These are phyloP conservation scores for Cercospora nicotianae DNA, from an alignment of 2,329 filamentous ascomycete genomes.

Conservation along the genomic window DNA sequence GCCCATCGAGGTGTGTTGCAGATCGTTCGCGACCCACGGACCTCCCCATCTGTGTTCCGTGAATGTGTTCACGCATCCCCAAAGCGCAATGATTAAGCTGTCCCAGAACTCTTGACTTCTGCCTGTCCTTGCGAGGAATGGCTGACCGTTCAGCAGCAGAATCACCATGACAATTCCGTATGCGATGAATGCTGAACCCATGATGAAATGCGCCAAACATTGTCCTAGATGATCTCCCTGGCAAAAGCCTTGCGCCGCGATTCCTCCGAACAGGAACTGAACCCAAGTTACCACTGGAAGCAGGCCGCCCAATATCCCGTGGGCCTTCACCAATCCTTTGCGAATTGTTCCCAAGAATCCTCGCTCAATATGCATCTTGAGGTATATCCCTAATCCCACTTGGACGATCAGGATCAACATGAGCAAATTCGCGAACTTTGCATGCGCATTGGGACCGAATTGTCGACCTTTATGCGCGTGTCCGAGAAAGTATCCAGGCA, in stretches of 20 bases:
- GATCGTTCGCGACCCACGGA: conserved; percentile 86
- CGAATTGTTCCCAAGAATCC: conserved; percentile 79
- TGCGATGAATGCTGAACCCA: conserved; percentile 93
- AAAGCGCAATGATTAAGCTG: conserved; percentile 82
- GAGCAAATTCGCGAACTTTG: conserved; percentile 73
- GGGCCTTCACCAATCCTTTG: conserved; percentile 64
- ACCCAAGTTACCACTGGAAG: conserved; percentile 86
- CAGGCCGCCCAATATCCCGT: conserved; percentile 80
- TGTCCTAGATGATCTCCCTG: conserved; percentile 88
- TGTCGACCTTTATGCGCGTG: conserved; percentile 87
- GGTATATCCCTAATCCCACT: conserved; percentile 77
- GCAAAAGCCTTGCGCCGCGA: conserved; percentile 89
- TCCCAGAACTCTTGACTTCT: conserved; percentile 97
- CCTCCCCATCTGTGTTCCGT: conserved; percentile 94
- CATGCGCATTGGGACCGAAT: conserved; percentile 79
- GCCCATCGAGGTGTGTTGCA: conserved; percentile 99
- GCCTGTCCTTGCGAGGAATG: conserved; percentile 78
- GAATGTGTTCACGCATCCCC: conserved; percentile 97
- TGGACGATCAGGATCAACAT: conserved; percentile 79
- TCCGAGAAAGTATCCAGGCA: conserved; percentile 86
- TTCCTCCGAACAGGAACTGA: conserved; percentile 95
- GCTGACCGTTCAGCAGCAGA: conserved; percentile 81
- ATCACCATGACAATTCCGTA: conserved; percentile 89
- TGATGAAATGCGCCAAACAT: conserved; percentile 95
- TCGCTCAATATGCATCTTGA: conserved; percentile 84